Conservation (phyloP, 257 asterid genomes). For the Nicotiana sylvestris region DNA sequence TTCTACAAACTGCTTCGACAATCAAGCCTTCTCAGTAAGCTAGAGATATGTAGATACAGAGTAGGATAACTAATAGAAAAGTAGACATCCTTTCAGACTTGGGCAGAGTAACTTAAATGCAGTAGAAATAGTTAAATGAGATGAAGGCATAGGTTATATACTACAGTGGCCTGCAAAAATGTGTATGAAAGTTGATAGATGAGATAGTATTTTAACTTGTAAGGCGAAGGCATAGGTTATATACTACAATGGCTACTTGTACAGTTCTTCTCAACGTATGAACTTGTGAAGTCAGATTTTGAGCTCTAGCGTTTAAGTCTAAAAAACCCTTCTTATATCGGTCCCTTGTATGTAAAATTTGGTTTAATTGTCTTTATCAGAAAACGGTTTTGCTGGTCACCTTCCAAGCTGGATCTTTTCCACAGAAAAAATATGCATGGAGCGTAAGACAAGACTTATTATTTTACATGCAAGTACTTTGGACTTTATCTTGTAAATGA, state of each 20-base stretch:
- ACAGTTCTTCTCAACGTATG: neutral
- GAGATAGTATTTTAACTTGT: neutral
- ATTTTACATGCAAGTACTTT: too few species aligned
- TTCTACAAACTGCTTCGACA: conserved; percentile 37
- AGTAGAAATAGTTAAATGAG: neutral
- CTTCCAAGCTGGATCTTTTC: too few species aligned
- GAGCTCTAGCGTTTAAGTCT: too few species aligned
- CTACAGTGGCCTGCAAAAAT: neutral
- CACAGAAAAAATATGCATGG: too few species aligned
- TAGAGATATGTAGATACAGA: neutral
- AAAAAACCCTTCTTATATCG: too few species aligned
- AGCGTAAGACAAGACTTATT: too few species aligned
- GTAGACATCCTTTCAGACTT: neutral
- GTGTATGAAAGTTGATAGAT: neutral
- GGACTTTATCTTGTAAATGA: too few species aligned
- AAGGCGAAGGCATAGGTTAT: neutral
- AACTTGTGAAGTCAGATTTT: neutral
- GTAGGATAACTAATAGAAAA: conserved; percentile 4
- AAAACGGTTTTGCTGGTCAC: too few species aligned
- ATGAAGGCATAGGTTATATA: neutral
- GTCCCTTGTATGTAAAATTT: too few species aligned
- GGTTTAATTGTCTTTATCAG: too few species aligned
- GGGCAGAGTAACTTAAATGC: neutral
- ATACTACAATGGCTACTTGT: neutral
- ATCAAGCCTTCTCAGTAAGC: conserved; percentile 29